Percentiles rank a stretch among this genome's conserved stretches.
Conservation (phyloP, 371 early-diverging fungal genomes). For the Mortierella sp. region DNA sequence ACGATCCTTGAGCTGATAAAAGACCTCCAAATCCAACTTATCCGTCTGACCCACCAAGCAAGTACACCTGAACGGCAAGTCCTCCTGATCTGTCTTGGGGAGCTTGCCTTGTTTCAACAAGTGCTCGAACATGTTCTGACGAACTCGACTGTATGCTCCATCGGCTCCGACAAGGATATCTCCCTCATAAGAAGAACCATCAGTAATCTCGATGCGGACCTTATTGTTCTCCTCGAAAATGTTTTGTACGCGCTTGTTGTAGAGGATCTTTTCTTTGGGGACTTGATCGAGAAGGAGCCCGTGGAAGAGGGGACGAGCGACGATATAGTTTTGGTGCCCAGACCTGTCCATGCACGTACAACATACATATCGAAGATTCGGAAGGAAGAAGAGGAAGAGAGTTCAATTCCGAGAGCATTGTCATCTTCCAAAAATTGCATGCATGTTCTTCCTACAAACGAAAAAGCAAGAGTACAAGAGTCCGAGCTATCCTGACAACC, state of each 20-base stretch:
- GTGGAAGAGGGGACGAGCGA: background rate
- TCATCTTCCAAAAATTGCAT: too few species aligned
- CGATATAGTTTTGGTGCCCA: background rate
- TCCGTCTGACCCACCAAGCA: constrained; percentile 21
- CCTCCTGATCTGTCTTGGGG: background rate
- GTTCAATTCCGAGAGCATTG: too few species aligned
- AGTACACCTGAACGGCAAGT: constrained; percentile 11
- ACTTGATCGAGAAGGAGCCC: constrained; percentile 11
- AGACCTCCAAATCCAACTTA: background rate
- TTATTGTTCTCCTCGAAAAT: background rate
- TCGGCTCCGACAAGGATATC: constrained; percentile 23
- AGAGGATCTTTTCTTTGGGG: constrained; percentile 4
- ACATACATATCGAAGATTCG: background rate
- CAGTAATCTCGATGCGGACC: background rate
- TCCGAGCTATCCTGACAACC: too few species aligned
- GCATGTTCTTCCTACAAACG: too few species aligned
- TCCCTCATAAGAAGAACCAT: constrained; percentile 4
- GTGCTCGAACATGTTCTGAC: background rate
- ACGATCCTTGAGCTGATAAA: background rate
- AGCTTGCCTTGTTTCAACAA: constrained; percentile 3
- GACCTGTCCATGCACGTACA: background rate
- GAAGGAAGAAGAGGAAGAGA: background rate
- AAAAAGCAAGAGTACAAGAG: background rate
- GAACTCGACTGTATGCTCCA: constrained; percentile 18
- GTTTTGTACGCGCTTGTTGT: constrained; percentile 1